Conservation (phyloP, 2,329 filamentous ascomycete genomes). For the Paraphaeosphaeria minitans region DNA sequence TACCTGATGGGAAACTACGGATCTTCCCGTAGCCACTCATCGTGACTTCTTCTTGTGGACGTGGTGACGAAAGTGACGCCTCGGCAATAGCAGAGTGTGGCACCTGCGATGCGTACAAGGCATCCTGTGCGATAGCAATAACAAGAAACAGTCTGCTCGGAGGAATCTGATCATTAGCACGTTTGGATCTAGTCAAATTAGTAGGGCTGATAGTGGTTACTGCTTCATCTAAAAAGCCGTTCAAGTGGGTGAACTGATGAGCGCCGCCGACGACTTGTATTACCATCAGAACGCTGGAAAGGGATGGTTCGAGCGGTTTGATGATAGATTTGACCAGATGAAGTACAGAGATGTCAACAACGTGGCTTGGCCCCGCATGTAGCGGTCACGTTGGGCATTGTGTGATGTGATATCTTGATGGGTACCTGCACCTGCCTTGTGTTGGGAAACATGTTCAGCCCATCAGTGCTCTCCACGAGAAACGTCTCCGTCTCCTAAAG, state of each 20-base stretch:
- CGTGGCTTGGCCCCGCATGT: slow-evolving; percentile 5
- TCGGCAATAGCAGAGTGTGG: slow-evolving; percentile 18
- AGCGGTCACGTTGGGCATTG: slow-evolving; percentile 1
- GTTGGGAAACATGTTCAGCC: background rate
- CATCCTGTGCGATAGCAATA: background rate
- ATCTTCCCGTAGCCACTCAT: background rate
- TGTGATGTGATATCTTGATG: background rate
- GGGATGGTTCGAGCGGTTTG: background rate
- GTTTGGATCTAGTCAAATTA: background rate
- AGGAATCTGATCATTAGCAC: background rate
- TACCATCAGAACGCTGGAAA: background rate
- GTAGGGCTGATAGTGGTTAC: background rate
- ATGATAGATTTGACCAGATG: background rate
- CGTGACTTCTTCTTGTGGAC: background rate
- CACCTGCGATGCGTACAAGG: slow-evolving; percentile 12
- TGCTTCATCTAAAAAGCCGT: slow-evolving; percentile 1
- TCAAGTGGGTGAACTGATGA: background rate
- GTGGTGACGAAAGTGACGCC: slow-evolving; percentile 10
- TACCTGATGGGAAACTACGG: background rate
- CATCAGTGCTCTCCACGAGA: background rate
- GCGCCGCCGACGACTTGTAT: slow-evolving; percentile 1
- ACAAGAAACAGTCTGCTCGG: background rate
- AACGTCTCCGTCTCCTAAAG: background rate
- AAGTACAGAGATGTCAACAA: slow-evolving; percentile 9
- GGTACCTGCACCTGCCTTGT: slow-evolving; percentile 1